Percentiles rank a stretch among this genome's conserved stretches.
Evolutionary conservation across 768 basidiomycete genomes (phyloP).

Genomic region (Tephrocybe sp.): DNA sequence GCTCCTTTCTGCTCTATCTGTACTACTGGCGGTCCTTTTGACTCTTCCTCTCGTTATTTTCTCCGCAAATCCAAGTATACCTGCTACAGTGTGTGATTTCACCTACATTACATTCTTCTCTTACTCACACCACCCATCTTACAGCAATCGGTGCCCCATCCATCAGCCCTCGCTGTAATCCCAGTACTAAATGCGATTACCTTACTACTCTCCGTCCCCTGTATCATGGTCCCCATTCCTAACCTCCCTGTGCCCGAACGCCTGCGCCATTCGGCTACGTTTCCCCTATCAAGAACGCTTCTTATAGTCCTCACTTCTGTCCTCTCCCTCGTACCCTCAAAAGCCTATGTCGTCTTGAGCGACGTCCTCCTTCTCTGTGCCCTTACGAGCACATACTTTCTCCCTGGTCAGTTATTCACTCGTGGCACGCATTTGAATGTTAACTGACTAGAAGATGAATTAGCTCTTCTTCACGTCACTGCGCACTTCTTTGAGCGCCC

Average conservation of each 20-base stretch:
- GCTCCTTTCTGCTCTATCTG: conserved; percentile 48
- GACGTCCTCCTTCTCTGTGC: conserved; percentile 48
- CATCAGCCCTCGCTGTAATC: conserved; percentile 30
- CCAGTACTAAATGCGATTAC: conserved; percentile 45
- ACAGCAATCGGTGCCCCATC: conserved; percentile 8
- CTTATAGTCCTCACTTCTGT: conserved; percentile 37
- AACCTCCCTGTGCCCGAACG: conserved; percentile 45
- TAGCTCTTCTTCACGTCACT: conserved; percentile 74
- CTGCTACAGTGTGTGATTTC: conserved; percentile 31
- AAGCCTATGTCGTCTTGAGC: conserved; percentile 37
- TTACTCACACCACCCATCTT: not conserved
- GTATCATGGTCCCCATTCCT: conserved; percentile 54
- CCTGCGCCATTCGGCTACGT: conserved; percentile 34
- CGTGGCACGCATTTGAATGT: not conserved
- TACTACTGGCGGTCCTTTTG: conserved; percentile 44
- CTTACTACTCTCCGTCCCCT: conserved; percentile 58
- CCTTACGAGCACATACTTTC: conserved; percentile 55
- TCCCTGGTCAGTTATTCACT: conserved; percentile 45
- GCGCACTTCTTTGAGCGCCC: conserved; percentile 85
- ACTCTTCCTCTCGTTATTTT: conserved; percentile 59
- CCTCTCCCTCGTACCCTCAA: conserved; percentile 44
- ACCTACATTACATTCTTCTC: not conserved
- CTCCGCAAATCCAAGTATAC: conserved; percentile 38
- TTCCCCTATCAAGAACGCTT: conserved; percentile 45
- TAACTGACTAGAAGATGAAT: not conserved